Evolutionary conservation across 305 asterid species (phyloP).

Genomic region (Salvia sclarea): DNA sequence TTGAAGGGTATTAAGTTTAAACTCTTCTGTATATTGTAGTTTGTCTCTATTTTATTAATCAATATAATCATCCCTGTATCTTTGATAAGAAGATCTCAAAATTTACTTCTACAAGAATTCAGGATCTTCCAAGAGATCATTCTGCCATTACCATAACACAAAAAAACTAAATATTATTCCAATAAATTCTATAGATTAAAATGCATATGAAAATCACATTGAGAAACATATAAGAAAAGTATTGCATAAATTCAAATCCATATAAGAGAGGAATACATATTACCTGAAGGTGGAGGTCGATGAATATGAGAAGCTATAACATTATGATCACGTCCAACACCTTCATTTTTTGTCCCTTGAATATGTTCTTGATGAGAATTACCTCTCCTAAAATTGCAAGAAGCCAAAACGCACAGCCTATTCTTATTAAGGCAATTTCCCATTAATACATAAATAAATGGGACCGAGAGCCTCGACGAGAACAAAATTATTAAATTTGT

Average conservation of each 20-base stretch:
- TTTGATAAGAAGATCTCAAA: background rate
- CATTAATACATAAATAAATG: constrained; percentile 21
- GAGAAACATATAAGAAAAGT: too few relatives aligned
- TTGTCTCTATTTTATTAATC: too few relatives aligned
- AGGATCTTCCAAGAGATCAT: background rate
- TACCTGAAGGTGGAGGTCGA: constrained; percentile 36
- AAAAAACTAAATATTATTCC: background rate
- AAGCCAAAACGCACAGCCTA: constrained; percentile 20
- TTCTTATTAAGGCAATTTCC: constrained; percentile 47
- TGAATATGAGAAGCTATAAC: background rate
- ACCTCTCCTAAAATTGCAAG: constrained; percentile 7
- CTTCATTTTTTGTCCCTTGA: constrained; percentile 9
- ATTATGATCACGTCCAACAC: constrained; percentile 1
- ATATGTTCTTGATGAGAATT: constrained; percentile 11
- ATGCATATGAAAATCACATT: too few relatives aligned
- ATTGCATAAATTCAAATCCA: background rate
- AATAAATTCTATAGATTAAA: too few relatives aligned
- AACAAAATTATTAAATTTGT: background rate
- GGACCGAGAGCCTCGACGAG: background rate
- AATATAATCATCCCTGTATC: too few relatives aligned
- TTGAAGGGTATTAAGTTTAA: too few relatives aligned
- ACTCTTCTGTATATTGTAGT: too few relatives aligned
- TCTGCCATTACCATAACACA: background rate
- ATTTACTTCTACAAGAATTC: background rate
- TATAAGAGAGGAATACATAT: background rate